These are phyloP conservation scores for Colletotrichum spaethianum DNA, from an alignment of 2,329 filamentous ascomycete species.

Conservation along the genomic window DNA sequence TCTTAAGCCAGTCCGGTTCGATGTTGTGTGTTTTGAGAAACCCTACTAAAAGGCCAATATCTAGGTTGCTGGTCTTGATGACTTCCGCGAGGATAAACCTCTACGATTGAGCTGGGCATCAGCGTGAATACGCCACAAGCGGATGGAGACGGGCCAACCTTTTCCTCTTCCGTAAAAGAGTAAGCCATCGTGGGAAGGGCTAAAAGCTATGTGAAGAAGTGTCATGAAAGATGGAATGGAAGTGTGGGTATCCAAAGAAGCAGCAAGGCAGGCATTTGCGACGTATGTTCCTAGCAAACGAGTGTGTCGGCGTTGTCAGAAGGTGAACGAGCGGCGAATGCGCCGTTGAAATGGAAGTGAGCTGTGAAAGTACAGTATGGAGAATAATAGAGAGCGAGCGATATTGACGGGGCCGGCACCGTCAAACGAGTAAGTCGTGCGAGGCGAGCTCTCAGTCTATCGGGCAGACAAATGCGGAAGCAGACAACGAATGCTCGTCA, in stretches of 20 bases:
- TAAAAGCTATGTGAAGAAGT: neutral
- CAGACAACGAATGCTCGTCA: slow-evolving; percentile 11
- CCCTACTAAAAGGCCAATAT: slow-evolving; percentile 59
- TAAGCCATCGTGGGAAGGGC: slow-evolving; percentile 42
- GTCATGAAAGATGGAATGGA: slow-evolving; percentile 23
- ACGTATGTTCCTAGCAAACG: slow-evolving; percentile 20
- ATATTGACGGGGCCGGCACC: slow-evolving; percentile 23
- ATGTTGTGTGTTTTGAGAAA: slow-evolving; percentile 59
- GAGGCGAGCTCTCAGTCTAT: neutral
- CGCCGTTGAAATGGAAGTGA: slow-evolving; percentile 23
- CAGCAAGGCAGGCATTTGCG: slow-evolving; percentile 39
- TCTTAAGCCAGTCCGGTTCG: slow-evolving; percentile 61
- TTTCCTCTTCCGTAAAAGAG: slow-evolving; percentile 64
- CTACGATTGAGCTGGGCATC: slow-evolving; percentile 51
- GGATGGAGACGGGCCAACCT: slow-evolving; percentile 57
- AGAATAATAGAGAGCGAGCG: slow-evolving; percentile 23
- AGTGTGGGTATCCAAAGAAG: neutral
- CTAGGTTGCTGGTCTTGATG: slow-evolving; percentile 68
- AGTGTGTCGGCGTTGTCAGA: slow-evolving; percentile 23
- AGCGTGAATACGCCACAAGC: slow-evolving; percentile 12
- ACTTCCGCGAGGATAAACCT: slow-evolving; percentile 71
- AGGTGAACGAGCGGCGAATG: slow-evolving; percentile 4
- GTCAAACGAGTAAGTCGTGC: slow-evolving; percentile 16
- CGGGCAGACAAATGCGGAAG: slow-evolving; percentile 28
- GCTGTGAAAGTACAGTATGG: neutral